Conservation (phyloP, 768 basidiomycete species). For the Lactarius indigo region DNA sequence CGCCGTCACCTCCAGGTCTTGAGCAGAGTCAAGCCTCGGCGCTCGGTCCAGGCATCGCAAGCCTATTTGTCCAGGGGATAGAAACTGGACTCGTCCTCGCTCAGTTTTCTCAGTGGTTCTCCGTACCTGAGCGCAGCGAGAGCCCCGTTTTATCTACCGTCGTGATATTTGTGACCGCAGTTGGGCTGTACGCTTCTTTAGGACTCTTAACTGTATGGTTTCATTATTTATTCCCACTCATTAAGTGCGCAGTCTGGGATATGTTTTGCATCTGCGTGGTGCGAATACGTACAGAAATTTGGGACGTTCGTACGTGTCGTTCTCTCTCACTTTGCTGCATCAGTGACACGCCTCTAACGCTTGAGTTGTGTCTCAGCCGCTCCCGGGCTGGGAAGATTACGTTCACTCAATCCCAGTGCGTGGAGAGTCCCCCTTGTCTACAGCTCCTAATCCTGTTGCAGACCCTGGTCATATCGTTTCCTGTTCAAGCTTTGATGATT, state of each 20-base stretch:
- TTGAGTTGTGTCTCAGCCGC: background rate
- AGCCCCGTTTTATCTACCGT: background rate
- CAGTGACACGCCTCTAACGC: background rate
- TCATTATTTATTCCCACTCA: background rate
- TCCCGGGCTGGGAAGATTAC: background rate
- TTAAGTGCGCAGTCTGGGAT: constrained; percentile 11
- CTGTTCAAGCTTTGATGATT: constrained; percentile 13
- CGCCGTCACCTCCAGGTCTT: background rate
- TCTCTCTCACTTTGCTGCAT: background rate
- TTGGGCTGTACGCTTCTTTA: constrained; percentile 4
- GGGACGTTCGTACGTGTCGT: background rate
- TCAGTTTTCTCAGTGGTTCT: constrained; percentile 4
- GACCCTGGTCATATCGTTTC: background rate
- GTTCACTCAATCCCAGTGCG: background rate
- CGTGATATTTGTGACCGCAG: background rate
- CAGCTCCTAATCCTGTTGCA: background rate
- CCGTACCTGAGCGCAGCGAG: background rate
- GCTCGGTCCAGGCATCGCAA: background rate
- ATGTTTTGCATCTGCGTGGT: background rate
- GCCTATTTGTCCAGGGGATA: constrained; percentile 6
- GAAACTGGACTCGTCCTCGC: background rate
- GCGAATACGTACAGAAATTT: background rate
- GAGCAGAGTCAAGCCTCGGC: background rate
- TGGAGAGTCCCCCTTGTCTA: background rate
- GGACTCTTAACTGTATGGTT: background rate